A percentile compares a stretch with the other conserved stretches of the same genome.
Conservation (phyloP, 768 basidiomycete species). For the Rhodotorula graminis region DNA sequence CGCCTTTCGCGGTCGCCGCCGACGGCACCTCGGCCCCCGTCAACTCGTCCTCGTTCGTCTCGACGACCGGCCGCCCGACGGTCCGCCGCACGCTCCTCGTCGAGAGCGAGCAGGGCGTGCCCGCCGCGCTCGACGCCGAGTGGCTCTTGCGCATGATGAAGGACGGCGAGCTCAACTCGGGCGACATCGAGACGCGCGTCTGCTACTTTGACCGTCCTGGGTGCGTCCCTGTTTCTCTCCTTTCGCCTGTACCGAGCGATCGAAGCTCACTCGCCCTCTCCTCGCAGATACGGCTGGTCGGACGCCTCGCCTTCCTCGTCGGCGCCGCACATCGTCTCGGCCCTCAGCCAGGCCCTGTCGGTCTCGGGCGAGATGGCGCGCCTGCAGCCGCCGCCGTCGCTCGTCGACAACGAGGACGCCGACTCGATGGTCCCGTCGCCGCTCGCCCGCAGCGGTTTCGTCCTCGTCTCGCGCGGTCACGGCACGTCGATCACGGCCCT, state of each 20-base stretch:
- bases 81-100: slow-evolving; percentile 37
- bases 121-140: slow-evolving; percentile 22
- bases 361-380: slow-evolving; percentile 36
- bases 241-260: too few species aligned
- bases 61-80: background rate
- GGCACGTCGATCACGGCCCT: slow-evolving; percentile 23
- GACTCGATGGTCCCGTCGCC: slow-evolving; percentile 17
- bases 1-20: background rate
- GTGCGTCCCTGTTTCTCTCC: slow-evolving; percentile 1
- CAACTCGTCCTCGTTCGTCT: background rate
- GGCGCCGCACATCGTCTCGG: slow-evolving; percentile 20
- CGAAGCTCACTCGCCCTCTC: background rate
- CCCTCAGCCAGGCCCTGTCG: slow-evolving; percentile 31
- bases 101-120: slow-evolving; percentile 34
- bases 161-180: slow-evolving; percentile 29
- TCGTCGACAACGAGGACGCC: background rate
- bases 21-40: background rate
- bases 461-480: slow-evolving; percentile 28
- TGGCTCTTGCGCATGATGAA: slow-evolving; percentile 32
- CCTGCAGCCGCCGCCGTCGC: slow-evolving; percentile 26
- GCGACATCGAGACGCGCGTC: slow-evolving; percentile 30
- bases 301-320: slow-evolving; percentile 24
- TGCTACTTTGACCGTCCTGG: slow-evolving; percentile 39
- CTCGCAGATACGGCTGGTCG: slow-evolving; percentile 33
- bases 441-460: slow-evolving; percentile 33